Percentiles rank a stretch among this genome's conserved stretches.
These are phyloP conservation scores for Solanum hybrid DNA, from an alignment of 305 asterid species.

Conservation along the genomic window DNA sequence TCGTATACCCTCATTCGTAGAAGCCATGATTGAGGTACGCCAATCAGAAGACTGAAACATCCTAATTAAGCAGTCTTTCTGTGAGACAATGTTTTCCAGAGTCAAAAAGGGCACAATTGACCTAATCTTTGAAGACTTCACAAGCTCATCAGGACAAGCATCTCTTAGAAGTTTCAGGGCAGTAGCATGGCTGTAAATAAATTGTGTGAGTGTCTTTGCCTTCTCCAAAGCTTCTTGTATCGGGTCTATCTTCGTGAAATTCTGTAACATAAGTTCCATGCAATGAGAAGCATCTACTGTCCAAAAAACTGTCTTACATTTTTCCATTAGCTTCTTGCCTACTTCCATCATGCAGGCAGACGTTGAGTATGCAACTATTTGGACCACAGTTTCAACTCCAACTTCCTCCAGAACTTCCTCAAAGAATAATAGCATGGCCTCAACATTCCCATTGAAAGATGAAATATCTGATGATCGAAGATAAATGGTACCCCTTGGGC, in stretches of 20 bases:
- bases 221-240: too few relatives aligned
- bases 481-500: constrained; percentile 53
- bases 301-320: constrained; percentile 39
- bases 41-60: constrained; percentile 25
- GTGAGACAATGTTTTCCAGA: constrained; percentile 43
- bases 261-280: constrained; percentile 55
- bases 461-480: constrained; percentile 41
- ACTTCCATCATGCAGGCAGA: constrained; percentile 40
- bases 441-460: constrained; percentile 15
- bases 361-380: constrained; percentile 40
- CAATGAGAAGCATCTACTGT: constrained; percentile 47
- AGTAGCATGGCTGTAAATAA: too few relatives aligned
- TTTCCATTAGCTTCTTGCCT: constrained; percentile 32
- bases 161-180: too few relatives aligned
- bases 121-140: constrained; percentile 19
- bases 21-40: constrained; percentile 13
- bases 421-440: constrained; percentile 29
- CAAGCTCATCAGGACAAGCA: not conserved
- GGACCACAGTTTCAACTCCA: constrained; percentile 54
- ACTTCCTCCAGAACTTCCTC: constrained; percentile 33
- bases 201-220: constrained; percentile 7
- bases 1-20: constrained; percentile 17
- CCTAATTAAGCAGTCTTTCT: constrained; percentile 17
- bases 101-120: constrained; percentile 31
- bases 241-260: constrained; percentile 13